phyloP scores from a whole-genome alignment of 2,329 filamentous ascomycete genomes.

The Boeremia lycopersici region DNA sequence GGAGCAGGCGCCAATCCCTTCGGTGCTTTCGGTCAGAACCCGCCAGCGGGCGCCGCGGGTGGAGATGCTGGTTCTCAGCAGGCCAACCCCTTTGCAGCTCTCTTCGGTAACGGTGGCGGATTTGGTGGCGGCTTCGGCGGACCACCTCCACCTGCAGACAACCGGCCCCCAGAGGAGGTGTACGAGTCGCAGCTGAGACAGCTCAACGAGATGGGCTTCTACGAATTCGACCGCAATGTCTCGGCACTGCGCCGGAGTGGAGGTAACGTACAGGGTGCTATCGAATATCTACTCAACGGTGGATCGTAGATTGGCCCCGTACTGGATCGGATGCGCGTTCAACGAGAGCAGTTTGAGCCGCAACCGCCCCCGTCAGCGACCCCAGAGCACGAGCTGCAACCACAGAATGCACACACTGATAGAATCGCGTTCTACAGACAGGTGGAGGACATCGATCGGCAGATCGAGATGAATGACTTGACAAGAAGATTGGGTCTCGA shows the following conservation, averaged over 20 bases:
- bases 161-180: constrained; percentile 87
- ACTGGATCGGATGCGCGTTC: constrained; percentile 8
- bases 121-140: constrained; percentile 45
- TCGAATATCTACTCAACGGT: constrained; percentile 68
- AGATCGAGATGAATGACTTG: not conserved
- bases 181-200: constrained; percentile 90
- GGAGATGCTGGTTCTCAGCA: constrained; percentile 24
- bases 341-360: not conserved
- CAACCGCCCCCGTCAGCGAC: not conserved
- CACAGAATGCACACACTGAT: not conserved
- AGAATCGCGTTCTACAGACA: not conserved
- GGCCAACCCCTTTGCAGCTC: constrained; percentile 50
- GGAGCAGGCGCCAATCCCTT: constrained; percentile 51
- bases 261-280: constrained; percentile 90
- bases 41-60: constrained; percentile 7
- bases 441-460: not conserved
- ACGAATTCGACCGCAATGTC: constrained; percentile 92
- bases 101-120: constrained; percentile 53
- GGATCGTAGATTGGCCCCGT: constrained; percentile 29
- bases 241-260: constrained; percentile 85
- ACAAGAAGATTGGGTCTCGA: not conserved
- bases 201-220: constrained; percentile 99
- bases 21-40: constrained; percentile 56
- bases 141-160: constrained; percentile 70
- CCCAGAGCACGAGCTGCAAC: not conserved